Evolutionary conservation across 1,139 yeast species (phyloP).

Genomic region (Kodamaea plutei): DNA sequence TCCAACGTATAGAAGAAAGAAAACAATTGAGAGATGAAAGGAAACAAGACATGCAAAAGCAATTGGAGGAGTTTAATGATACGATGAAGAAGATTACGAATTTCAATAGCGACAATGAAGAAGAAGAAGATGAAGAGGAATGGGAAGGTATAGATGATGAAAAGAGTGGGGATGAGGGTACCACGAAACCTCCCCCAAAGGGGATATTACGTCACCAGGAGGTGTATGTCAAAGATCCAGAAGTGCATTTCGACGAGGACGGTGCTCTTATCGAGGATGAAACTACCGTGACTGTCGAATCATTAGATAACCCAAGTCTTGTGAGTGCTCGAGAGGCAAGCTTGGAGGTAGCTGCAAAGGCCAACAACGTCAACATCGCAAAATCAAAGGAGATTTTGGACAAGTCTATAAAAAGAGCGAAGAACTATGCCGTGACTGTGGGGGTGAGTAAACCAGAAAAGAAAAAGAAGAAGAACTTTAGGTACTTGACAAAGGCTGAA

Average conservation of each 20-base stretch:
- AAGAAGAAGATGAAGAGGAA: constrained; percentile 18
- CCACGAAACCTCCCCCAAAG: constrained; percentile 16
- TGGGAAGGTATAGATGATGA: constrained; percentile 10
- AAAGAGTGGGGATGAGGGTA: constrained; percentile 10
- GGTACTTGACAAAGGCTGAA: constrained; percentile 78
- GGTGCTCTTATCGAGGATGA: constrained; percentile 49
- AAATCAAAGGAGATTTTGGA: constrained; percentile 60
- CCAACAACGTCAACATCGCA: constrained; percentile 60
- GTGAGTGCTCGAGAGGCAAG: constrained; percentile 29
- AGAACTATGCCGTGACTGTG: constrained; percentile 64
- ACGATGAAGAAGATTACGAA: constrained; percentile 45
- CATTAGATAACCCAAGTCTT: constrained; percentile 45
- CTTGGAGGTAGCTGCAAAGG: constrained; percentile 52
- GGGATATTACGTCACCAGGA: constrained; percentile 44
- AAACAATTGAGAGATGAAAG: constrained; percentile 66
- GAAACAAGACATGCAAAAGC: constrained; percentile 59
- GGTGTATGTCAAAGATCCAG: constrained; percentile 36
- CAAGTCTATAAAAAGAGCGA: constrained; percentile 63
- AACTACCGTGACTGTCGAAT: constrained; percentile 60
- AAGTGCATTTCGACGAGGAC: constrained; percentile 30
- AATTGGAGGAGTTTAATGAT: constrained; percentile 54
- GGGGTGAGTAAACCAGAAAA: constrained; percentile 46
- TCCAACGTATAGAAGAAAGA: constrained; percentile 73
- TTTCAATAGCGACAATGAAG: constrained; percentile 30
- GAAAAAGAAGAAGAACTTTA: constrained; percentile 72